Conservation (phyloP, 768 basidiomycete species). For the Scleroderma citrinum region DNA sequence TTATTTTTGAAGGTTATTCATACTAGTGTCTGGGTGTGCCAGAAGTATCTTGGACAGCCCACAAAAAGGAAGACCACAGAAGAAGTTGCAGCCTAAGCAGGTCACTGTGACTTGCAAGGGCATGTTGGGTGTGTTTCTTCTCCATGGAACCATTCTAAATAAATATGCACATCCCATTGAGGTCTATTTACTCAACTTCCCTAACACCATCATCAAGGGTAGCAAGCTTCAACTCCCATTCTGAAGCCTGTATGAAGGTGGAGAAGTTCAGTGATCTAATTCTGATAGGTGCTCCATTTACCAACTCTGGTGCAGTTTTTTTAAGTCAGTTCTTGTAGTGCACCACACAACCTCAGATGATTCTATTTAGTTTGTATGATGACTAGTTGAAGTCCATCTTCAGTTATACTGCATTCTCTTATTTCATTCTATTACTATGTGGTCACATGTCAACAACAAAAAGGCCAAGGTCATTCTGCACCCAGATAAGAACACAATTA, state of each 20-base stretch:
- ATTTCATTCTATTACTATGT: slow-evolving; percentile 93
- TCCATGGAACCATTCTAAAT: slow-evolving; percentile 5
- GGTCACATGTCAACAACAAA: slow-evolving; percentile 99
- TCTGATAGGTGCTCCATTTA: slow-evolving; percentile 42
- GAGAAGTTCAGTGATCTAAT: slow-evolving; percentile 99
- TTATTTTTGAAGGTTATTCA: slow-evolving; percentile 99
- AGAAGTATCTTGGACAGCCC: slow-evolving; percentile 98
- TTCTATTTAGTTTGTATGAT: slow-evolving; percentile 95
- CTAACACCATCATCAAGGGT: slow-evolving; percentile 99
- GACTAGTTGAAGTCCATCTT: slow-evolving; percentile 99
- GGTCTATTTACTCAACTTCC: slow-evolving; percentile 98
- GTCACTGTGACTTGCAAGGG: slow-evolving; percentile 99
- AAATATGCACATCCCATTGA: slow-evolving; percentile 71
- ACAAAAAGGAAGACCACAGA: slow-evolving; percentile 99
- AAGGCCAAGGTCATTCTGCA: slow-evolving; percentile 98
- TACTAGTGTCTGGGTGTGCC: slow-evolving; percentile 99
- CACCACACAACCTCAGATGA: slow-evolving; percentile 98
- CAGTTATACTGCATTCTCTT: slow-evolving; percentile 98
- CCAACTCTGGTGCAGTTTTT: background rate
- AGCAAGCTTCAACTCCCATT: slow-evolving; percentile 97
- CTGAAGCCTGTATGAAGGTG: slow-evolving; percentile 99
- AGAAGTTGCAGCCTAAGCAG: slow-evolving; percentile 99
- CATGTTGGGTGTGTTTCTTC: slow-evolving; percentile 73
- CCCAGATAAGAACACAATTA: slow-evolving; percentile 94
- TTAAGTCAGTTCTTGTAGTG: slow-evolving; percentile 41